Conservation (phyloP, 2,329 filamentous ascomycete species). For the Colletotrichum sp. region DNA sequence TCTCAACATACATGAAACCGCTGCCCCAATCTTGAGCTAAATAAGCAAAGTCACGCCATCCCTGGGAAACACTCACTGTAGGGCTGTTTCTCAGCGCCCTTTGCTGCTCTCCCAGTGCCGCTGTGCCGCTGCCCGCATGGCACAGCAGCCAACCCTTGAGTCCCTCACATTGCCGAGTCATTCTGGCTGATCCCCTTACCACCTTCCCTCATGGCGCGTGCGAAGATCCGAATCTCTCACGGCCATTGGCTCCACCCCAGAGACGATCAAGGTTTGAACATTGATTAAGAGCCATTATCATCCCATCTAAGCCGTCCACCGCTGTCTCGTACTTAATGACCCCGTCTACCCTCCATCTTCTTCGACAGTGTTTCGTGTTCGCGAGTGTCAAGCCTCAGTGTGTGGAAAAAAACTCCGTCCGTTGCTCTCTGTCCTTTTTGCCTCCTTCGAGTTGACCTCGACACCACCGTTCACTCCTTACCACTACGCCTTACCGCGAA, state of each 20-base stretch:
- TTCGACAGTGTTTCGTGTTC: not conserved
- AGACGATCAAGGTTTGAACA: slow-evolving; percentile 12
- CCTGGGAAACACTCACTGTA: not conserved
- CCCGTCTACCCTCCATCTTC: not conserved
- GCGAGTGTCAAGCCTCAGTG: not conserved
- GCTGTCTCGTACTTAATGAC: not conserved
- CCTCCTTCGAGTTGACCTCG: not conserved
- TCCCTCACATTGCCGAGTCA: slow-evolving; percentile 1
- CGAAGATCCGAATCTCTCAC: slow-evolving; percentile 19
- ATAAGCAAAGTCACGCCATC: slow-evolving; percentile 12
- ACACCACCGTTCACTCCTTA: not conserved
- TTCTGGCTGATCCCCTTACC: not conserved
- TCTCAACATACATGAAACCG: slow-evolving; percentile 10
- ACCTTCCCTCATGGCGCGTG: not conserved
- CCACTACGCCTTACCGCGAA: not conserved
- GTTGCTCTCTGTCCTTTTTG: not conserved
- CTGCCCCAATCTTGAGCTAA: slow-evolving; percentile 1
- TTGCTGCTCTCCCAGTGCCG: not conserved
- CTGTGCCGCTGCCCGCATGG: not conserved
- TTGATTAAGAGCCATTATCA: not conserved
- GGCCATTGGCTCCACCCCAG: slow-evolving; percentile 14
- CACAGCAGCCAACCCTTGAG: not conserved
- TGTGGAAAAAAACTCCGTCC: not conserved
- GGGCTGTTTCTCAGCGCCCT: not conserved
- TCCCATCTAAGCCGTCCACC: not conserved